These are phyloP conservation scores for Marasmius tenuissimus DNA, from an alignment of 1,284 basidiomycete genomes.

Conservation along the genomic window DNA sequence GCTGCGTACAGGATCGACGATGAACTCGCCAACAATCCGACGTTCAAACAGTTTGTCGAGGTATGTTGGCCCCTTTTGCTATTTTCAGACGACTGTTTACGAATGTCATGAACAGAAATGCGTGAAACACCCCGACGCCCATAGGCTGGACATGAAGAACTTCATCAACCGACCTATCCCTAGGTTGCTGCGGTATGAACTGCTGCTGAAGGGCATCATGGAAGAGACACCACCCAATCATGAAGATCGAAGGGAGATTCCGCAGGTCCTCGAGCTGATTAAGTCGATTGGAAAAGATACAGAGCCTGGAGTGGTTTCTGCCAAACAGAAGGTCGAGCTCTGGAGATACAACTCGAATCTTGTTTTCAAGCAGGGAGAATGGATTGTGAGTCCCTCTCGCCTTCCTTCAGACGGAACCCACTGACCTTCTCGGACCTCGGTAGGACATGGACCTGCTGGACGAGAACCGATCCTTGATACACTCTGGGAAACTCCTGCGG, in stretches of 20 bases:
- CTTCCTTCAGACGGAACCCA: background rate
- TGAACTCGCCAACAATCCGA: constrained; percentile 77
- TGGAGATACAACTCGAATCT: constrained; percentile 83
- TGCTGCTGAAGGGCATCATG: constrained; percentile 80
- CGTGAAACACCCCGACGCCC: constrained; percentile 69
- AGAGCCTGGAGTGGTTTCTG: constrained; percentile 78
- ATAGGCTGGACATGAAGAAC: constrained; percentile 81
- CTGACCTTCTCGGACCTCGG: constrained; percentile 8
- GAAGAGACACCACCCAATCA: constrained; percentile 72
- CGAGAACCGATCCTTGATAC: constrained; percentile 79
- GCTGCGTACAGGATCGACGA: constrained; percentile 90
- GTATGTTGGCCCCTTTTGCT: constrained; percentile 38
- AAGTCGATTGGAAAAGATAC: constrained; percentile 81
- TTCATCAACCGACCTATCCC: constrained; percentile 90
- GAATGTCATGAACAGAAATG: constrained; percentile 47
- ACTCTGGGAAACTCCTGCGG: constrained; percentile 78
- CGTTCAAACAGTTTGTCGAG: constrained; percentile 83
- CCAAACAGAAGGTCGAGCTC: constrained; percentile 84
- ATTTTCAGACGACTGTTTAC: background rate
- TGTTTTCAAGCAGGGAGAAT: constrained; percentile 76
- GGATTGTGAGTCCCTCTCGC: constrained; percentile 54
- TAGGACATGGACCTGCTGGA: constrained; percentile 89
- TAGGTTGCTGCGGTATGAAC: constrained; percentile 84
- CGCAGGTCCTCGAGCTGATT: constrained; percentile 83
- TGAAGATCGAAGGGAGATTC: constrained; percentile 77